Conservation (phyloP, 78 protist species). For the Planoprotostelium fungivorum region DNA sequence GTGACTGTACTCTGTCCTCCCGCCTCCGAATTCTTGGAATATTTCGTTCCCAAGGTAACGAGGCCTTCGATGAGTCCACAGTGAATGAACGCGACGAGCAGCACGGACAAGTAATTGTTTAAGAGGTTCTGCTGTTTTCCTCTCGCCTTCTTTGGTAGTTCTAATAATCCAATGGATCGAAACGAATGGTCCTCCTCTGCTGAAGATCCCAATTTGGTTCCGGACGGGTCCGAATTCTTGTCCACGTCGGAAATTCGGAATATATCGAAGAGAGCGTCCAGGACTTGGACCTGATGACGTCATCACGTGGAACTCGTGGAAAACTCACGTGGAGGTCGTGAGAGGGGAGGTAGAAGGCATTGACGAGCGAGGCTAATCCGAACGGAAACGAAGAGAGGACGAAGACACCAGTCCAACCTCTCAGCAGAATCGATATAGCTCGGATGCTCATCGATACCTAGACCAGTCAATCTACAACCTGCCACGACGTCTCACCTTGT, state of each 20-base stretch:
- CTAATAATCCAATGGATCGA: conserved; percentile 33
- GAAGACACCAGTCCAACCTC: conserved; percentile 48
- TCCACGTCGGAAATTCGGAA: conserved; percentile 34
- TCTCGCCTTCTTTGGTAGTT: conserved; percentile 23
- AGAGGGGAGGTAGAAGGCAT: conserved; percentile 47
- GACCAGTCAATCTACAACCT: not conserved
- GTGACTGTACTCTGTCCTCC: conserved; percentile 13
- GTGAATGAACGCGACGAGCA: conserved; percentile 42
- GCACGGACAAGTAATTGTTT: conserved; percentile 36
- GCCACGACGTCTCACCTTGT: not conserved
- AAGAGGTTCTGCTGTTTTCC: conserved; percentile 38
- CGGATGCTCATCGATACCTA: not conserved
- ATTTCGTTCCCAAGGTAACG: conserved; percentile 38
- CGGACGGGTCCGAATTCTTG: conserved; percentile 22
- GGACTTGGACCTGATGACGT: not conserved
- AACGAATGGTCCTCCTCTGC: not conserved
- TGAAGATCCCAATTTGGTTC: conserved; percentile 30
- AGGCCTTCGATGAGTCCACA: conserved; percentile 49
- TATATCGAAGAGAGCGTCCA: conserved; percentile 52
- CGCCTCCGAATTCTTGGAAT: conserved; percentile 6
- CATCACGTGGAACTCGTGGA: not conserved
- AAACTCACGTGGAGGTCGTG: conserved; percentile 25
- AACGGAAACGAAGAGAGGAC: conserved; percentile 34
- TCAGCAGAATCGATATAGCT: conserved; percentile 40
- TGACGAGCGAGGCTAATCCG: conserved; percentile 40